A percentile compares a stretch with the other conserved stretches of the same genome.
Conservation (phyloP, 176 grass and related monocot genomes). For the Carex cristatella region DNA sequence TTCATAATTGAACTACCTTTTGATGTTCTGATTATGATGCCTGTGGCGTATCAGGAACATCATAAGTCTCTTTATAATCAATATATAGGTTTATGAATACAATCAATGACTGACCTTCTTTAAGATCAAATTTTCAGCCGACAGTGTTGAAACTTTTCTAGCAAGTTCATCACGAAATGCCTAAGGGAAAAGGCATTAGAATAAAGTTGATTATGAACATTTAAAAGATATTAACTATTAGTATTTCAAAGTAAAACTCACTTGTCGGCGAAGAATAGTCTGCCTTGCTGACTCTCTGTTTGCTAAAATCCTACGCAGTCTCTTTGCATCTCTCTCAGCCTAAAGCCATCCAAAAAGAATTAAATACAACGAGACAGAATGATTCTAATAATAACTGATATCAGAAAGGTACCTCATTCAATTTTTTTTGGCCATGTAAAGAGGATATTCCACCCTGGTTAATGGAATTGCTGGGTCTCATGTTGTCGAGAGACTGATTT, state of each 20-base stretch:
- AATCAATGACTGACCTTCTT: conserved; percentile 39
- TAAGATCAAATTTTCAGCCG: conserved; percentile 49
- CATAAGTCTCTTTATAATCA: not conserved
- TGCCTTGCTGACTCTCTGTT: conserved; percentile 71
- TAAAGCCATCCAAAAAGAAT: conserved; percentile 12
- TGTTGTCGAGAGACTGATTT: not conserved
- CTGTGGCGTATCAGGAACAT: not conserved
- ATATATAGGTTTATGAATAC: not conserved
- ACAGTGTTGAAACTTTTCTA: conserved; percentile 42
- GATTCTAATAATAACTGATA: not conserved
- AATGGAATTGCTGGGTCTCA: not conserved
- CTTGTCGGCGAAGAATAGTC: conserved; percentile 65
- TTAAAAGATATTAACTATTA: not conserved
- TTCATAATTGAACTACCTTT: not conserved
- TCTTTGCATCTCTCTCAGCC: conserved; percentile 62
- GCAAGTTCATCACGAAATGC: conserved; percentile 50
- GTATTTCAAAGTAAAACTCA: not conserved
- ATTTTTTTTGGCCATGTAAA: not conserved
- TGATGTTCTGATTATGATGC: not conserved
- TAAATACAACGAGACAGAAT: not conserved
- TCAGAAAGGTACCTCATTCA: not conserved
- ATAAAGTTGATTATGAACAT: not conserved
- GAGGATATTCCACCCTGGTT: not conserved
- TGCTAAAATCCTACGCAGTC: conserved; percentile 61
- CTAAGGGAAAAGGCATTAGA: not conserved